A percentile compares a stretch with the other conserved stretches of the same genome.
These are phyloP conservation scores for Yarrowia galli DNA, from an alignment of 1,139 yeast species.

Conservation along the genomic window DNA sequence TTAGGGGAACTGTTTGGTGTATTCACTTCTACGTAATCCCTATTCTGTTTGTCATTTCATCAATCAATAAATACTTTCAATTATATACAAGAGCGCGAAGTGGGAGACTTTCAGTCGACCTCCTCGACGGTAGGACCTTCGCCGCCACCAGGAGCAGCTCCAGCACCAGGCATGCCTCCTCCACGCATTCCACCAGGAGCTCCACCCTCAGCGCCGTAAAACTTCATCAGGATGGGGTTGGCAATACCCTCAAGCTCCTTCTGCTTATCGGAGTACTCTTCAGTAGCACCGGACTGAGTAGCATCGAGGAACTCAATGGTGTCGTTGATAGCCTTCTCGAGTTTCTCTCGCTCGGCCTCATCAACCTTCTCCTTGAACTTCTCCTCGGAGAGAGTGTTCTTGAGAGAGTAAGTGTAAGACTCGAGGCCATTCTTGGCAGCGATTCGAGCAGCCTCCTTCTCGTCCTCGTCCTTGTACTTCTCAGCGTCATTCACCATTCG, in stretches of 20 bases:
- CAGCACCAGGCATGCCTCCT: slow-evolving; percentile 62
- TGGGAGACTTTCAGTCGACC: slow-evolving; percentile 69
- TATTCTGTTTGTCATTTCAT: too few relatives aligned
- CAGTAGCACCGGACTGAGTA: too few relatives aligned
- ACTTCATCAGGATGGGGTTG: slow-evolving; percentile 16
- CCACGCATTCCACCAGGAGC: slow-evolving; percentile 71
- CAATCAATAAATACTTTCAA: background rate
- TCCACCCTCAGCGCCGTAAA: slow-evolving; percentile 52
- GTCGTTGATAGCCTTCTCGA: too few relatives aligned
- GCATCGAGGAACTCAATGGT: too few relatives aligned
- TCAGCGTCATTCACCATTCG: too few relatives aligned
- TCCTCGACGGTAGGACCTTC: too few relatives aligned
- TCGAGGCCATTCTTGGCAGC: slow-evolving; percentile 87
- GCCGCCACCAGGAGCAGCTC: slow-evolving; percentile 62
- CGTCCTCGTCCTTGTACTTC: too few relatives aligned
- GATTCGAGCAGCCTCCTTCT: slow-evolving; percentile 78
- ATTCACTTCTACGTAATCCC: too few relatives aligned
- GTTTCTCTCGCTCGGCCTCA: too few relatives aligned
- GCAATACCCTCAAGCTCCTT: slow-evolving; percentile 12
- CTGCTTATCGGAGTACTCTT: too few relatives aligned
- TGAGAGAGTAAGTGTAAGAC: slow-evolving; percentile 88
- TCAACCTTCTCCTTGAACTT: too few relatives aligned
- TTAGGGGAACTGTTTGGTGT: too few relatives aligned
- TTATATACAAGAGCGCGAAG: background rate
- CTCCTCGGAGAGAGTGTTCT: slow-evolving; percentile 63